phyloP scores from a whole-genome alignment of 2,329 filamentous ascomycete species.

The Pyricularia sp. region DNA sequence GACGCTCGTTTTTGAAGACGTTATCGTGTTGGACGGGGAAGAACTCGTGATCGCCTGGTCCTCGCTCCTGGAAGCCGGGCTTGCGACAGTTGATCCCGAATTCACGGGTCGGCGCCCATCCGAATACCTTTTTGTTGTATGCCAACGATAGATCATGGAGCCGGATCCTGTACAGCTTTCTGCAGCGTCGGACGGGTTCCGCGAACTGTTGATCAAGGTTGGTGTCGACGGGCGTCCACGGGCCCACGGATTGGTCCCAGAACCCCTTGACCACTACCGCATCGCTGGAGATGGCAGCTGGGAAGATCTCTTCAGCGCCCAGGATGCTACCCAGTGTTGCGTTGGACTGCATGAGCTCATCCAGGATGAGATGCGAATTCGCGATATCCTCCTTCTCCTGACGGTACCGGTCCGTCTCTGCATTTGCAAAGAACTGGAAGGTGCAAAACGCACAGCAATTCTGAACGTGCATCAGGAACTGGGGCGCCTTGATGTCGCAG shows the following conservation, averaged over 20 bases:
- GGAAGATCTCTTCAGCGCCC: background rate
- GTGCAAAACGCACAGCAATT: background rate
- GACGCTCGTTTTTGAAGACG: background rate
- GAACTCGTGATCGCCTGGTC: slow-evolving; percentile 4
- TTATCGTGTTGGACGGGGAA: background rate
- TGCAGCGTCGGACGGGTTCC: background rate
- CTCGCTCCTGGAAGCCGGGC: background rate
- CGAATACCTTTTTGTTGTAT: background rate
- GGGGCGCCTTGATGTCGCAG: background rate
- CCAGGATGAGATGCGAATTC: background rate
- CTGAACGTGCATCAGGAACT: background rate
- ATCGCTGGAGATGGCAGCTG: background rate
- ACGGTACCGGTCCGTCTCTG: background rate
- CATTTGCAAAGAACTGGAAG: background rate
- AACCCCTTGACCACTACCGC: background rate
- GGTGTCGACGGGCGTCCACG: background rate
- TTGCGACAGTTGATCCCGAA: background rate
- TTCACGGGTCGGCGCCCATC: background rate
- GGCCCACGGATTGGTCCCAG: background rate
- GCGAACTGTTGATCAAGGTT: background rate
- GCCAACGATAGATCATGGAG: background rate
- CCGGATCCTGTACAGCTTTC: background rate
- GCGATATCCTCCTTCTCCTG: background rate
- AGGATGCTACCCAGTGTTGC: background rate
- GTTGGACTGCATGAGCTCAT: background rate